Base-by-base conservation (phyloP, 2,329 filamentous ascomycete genomes). In the Pseudogymnoascus sp. region DNA sequence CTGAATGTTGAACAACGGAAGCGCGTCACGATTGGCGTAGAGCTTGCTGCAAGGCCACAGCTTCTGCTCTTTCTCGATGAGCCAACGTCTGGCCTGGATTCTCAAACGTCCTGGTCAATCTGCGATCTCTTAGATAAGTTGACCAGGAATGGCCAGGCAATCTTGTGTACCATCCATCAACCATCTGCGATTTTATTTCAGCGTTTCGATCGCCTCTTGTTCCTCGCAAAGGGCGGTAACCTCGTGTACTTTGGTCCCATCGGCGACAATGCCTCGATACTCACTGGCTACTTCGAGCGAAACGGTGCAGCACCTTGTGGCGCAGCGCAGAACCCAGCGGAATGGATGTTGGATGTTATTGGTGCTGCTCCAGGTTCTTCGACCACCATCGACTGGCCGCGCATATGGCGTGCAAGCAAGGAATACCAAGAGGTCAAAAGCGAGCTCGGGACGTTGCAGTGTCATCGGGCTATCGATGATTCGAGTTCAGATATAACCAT, bases 41-140 rank as follows among this genome's bases (percentile, higher is more conserved):
- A 96, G 71, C 81, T 96, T 28, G 91, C 90, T 38, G 91, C 92
- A 8, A 95, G 92, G 76, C 92, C 92, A 5, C 83, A 89, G 45
- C 79, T 95, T 59, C 79, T 95, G 61, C 82, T 96, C 57, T 96
- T 96, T 76, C 83, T 96, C 39, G 91, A 96, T 68, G 92, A 97
- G 73, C 92, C 92, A 15, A 96, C 91, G 3, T 95, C 90, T 35
- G 91, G 91, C 76, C 83, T 96, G 15, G 91, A 96, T 73, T 85
- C 84, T 2, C 80, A 86, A 69, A 81, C 77, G 55, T 80, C 84
- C 0, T 87, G 82, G 79, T 79, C 83, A 0, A 86, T 86, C 57
- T 79, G 80, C 38, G 72, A 78, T 0, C 82, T 88, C 68, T 71
- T 88, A 1, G 77, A 82, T 37, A 85, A 85, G 66, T n/a, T n/a